Base-by-base conservation (phyloP, 768 basidiomycete genomes). In the Cyclocybe aegerita region DNA sequence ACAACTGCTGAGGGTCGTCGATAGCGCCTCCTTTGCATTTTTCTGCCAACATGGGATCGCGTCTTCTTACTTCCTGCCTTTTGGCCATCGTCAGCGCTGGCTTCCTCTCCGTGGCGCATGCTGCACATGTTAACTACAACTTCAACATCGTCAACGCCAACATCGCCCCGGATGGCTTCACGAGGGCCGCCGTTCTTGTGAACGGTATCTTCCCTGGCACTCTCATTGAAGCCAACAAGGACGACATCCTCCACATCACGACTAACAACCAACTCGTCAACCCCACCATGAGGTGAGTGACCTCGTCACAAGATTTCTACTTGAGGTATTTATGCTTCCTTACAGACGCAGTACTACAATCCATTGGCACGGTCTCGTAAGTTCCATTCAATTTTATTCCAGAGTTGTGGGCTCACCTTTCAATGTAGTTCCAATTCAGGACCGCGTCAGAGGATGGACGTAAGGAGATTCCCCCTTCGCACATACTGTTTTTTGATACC, bases 401-500 rank as follows among this genome's bases (percentile, higher is more conserved):
- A 7, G 17, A 16, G 32, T n/a, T 37, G 35, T 4, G 15, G 2
- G 31, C 46, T 14, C 10, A 9, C 15, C 29, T 12, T 49, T 8
- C 48, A 37, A 37, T 38, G 30, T 36, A 66, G 64, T 75, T 74
- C 58, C 79, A 80, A 63, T 60, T 69, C 41, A 62, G 69, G 33
- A 73, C 74, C 4, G 73, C 72, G 4, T 65, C 71, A 32, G 76
- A 74, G 42, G 80, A 81, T 42, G 80, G 79, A 6, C 65, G 68
- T 63, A 54, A 43, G 60, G 6, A 33, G 11, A 11, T 7, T 14
- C 7, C 38, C 10, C 14, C 38, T 31, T 36, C 39, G 10, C 7
- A 33, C 33, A 36, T 4, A 43, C 14, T 14, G 23, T 16, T 2
- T 59, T 23, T 41, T 63, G 57, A 15, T 58, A 66, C 36, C 57